Base-by-base conservation (phyloP, 768 basidiomycete genomes). In the Kwoniella pini region DNA sequence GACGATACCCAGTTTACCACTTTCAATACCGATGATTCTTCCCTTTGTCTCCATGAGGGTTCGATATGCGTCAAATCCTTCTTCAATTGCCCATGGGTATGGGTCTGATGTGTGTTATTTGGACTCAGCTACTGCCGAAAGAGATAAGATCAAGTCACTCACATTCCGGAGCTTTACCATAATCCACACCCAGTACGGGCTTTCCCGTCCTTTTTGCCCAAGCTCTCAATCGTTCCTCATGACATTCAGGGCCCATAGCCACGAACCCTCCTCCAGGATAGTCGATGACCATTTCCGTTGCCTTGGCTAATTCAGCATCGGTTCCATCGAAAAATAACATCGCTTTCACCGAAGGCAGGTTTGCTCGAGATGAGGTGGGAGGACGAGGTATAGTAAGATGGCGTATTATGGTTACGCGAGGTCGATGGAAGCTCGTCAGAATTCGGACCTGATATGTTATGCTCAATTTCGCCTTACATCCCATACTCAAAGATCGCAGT, bases 101-200 rank as follows among this genome's bases (percentile, higher is more conserved):
- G 95, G 96, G 82, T 97, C 95, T 93, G n/a, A n/a, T n/a, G n/a
- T n/a, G n/a, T n/a, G n/a, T n/a, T n/a, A n/a, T n/a, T n/a, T n/a
- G n/a, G n/a, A n/a, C n/a, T n/a, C n/a, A n/a, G n/a, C n/a, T n/a
- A n/a, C n/a, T n/a, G n/a, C n/a, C n/a, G n/a, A n/a, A n/a, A n/a
- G n/a, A n/a, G n/a, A n/a, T n/a, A n/a, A n/a, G n/a, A n/a, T n/a
- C n/a, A n/a, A n/a, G n/a, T 36, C 7, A 64, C 85, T 77, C 75
- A 92, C 91, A 95, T 83, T 97, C 93, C 4, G 94, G 93, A 22
- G 93, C 90, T 80, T 98, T 99, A 31, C 93, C 91, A 77, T 98
- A 98, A 63, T 98, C 91, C 45, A 98, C 84, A 11, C 90, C 83
- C 38, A 98, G 80, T 2, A 97, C 84, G 13, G 90, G 89, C 71